phyloP scores from a whole-genome alignment of 805 yeast species.

The Myxozyma geophila region DNA sequence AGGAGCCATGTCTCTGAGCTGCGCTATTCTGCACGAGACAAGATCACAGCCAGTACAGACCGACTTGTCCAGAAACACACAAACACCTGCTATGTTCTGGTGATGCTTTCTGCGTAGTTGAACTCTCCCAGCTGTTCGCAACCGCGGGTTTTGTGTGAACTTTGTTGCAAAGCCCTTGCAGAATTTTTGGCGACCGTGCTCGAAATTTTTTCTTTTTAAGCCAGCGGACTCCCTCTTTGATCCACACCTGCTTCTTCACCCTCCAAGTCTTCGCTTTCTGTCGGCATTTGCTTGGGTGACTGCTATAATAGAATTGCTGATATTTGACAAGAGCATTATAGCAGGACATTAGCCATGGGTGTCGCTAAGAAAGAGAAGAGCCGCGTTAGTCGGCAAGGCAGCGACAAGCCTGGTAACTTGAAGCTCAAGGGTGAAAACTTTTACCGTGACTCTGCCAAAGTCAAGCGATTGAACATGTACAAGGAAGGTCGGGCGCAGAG shows the following conservation, averaged over 20 bases:
- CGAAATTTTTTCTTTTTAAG: slow-evolving; percentile 7
- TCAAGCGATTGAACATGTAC: slow-evolving; percentile 88
- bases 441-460: slow-evolving; percentile 52
- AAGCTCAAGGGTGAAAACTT: slow-evolving; percentile 97
- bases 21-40: neutral
- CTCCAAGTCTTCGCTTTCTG: neutral
- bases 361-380: slow-evolving; percentile 88
- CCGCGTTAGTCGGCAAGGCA: slow-evolving; percentile 81
- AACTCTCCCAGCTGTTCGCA: neutral
- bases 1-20: slow-evolving; percentile 3
- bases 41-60: too few species aligned
- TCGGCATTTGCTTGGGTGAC: neutral
- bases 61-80: too few species aligned
- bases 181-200: slow-evolving; percentile 7
- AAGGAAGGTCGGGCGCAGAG: slow-evolving; percentile 86
- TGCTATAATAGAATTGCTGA: neutral
- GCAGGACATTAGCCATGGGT: slow-evolving; percentile 63
- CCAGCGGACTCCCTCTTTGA: neutral
- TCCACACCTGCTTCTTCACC: neutral
- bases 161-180: slow-evolving; percentile 9
- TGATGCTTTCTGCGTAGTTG: neutral
- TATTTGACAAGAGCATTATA: neutral
- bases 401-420: slow-evolving; percentile 74
- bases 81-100: too few species aligned
- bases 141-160: neutral